phyloP scores from a whole-genome alignment of 2,329 filamentous ascomycete species.

The Cadophora malorum region DNA sequence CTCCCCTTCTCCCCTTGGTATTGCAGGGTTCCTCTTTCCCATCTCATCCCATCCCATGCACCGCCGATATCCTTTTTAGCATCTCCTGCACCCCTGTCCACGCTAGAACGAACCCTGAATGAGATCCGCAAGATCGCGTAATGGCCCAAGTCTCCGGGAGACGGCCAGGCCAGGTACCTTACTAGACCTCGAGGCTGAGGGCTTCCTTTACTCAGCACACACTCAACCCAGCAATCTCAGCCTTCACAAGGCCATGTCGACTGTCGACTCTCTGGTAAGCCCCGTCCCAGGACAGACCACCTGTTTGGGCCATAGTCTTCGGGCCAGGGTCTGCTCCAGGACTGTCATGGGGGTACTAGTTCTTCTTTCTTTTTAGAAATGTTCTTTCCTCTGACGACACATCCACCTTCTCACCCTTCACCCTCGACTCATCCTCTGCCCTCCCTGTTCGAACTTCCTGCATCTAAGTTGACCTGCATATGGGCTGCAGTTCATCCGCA shows the following conservation, averaged over 20 bases:
- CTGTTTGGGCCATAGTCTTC: conserved; percentile 38
- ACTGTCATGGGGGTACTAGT: conserved; percentile 16
- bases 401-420: conserved; percentile 35
- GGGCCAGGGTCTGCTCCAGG: conserved; percentile 15
- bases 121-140: conserved; percentile 17
- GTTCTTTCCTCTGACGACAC: conserved; percentile 32
- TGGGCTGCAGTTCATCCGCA: conserved; percentile 30
- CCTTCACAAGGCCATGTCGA: conserved; percentile 29
- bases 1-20: conserved; percentile 2
- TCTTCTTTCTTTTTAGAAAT: conserved; percentile 16
- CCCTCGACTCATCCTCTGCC: conserved; percentile 38
- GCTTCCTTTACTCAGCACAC: conserved; percentile 37
- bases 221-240: conserved; percentile 37
- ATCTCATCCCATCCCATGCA: conserved; percentile 21
- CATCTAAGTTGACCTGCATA: conserved; percentile 42
- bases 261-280: conserved; percentile 20
- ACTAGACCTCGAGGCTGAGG: conserved; percentile 40
- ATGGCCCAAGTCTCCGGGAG: conserved; percentile 23
- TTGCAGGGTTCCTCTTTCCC: conserved; percentile 6
- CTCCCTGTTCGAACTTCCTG: conserved; percentile 38
- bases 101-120: conserved; percentile 20
- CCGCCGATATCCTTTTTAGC: conserved; percentile 31
- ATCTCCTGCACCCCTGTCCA: conserved; percentile 16
- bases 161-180: conserved; percentile 25
- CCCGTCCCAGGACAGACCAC: conserved; percentile 38